phyloP scores from a whole-genome alignment of 768 basidiomycete species.

The Phlebiopsis flavidoalba region DNA sequence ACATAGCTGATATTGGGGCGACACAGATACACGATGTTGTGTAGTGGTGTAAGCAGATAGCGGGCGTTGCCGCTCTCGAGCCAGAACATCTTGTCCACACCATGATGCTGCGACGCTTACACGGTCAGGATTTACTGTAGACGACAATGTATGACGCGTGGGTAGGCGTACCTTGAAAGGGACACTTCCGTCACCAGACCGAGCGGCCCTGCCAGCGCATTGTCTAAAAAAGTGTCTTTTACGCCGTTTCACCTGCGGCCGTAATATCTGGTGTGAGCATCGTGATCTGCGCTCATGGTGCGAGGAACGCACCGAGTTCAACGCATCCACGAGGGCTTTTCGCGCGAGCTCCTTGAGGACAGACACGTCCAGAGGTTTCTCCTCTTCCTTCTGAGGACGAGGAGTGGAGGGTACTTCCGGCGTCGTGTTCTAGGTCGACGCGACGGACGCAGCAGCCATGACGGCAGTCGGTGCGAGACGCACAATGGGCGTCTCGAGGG shows the following conservation, averaged over 20 bases:
- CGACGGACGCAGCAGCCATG: slow-evolving; percentile 17
- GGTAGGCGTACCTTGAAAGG: slow-evolving; percentile 69
- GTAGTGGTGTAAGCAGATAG: slow-evolving; percentile 76
- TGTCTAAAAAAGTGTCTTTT: slow-evolving; percentile 94
- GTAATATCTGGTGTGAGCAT: background rate
- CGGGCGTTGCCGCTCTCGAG: slow-evolving; percentile 86
- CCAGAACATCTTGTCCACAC: slow-evolving; percentile 99
- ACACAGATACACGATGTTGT: slow-evolving; percentile 91
- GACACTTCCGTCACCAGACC: slow-evolving; percentile 95
- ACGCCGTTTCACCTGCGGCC: slow-evolving; percentile 75
- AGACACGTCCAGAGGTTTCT: slow-evolving; percentile 49
- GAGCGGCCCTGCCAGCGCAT: slow-evolving; percentile 82
- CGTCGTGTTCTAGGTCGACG: slow-evolving; percentile 25
- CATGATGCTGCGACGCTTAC: slow-evolving; percentile 73
- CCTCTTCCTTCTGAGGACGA: slow-evolving; percentile 28
- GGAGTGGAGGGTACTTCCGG: slow-evolving; percentile 29
- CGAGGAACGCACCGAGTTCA: slow-evolving; percentile 61
- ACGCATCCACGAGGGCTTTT: slow-evolving; percentile 75
- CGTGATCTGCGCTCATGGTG: background rate
- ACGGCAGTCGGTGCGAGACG: background rate
- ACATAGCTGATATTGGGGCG: slow-evolving; percentile 81
- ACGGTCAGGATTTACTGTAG: background rate
- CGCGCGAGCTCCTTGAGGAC: slow-evolving; percentile 73
- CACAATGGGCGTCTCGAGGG: background rate
- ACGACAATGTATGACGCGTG: background rate